phyloP scores from a whole-genome alignment of 768 basidiomycete species.

The Chalciporus pseudorubinellus region DNA sequence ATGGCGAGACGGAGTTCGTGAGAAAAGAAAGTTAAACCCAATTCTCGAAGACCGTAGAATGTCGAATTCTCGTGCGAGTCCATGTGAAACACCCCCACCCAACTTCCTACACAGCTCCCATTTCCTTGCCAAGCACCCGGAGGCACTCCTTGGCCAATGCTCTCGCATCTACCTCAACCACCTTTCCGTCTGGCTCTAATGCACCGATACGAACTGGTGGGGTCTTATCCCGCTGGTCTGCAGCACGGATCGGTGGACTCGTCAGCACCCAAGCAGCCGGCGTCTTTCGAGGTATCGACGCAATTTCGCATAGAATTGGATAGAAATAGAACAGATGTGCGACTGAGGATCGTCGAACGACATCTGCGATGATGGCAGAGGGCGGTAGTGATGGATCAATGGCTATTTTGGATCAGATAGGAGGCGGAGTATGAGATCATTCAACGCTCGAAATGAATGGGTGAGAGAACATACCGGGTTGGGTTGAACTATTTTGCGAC shows the following conservation, averaged over 20 bases:
- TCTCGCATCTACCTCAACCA: conserved; percentile 61
- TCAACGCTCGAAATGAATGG: not conserved
- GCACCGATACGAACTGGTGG: conserved; percentile 22
- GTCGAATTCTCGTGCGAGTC: not conserved
- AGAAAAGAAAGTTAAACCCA: not conserved
- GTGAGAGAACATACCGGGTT: conserved; percentile 50
- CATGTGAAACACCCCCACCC: not conserved
- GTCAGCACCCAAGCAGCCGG: conserved; percentile 63
- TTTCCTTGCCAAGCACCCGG: conserved; percentile 68
- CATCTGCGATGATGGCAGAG: conserved; percentile 60
- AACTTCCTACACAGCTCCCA: conserved; percentile 46
- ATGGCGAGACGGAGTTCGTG: not conserved
- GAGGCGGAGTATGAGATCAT: no score
- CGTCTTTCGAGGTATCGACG: conserved; percentile 63
- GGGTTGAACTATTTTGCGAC: conserved; percentile 48
- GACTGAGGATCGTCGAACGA: conserved; percentile 68
- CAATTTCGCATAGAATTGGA: conserved; percentile 72
- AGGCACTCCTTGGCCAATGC: conserved; percentile 65
- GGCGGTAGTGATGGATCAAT: conserved; percentile 48
- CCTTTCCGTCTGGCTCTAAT: conserved; percentile 18
- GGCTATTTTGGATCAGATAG: conserved; percentile 16
- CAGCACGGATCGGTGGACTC: conserved; percentile 3
- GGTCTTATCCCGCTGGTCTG: conserved; percentile 10
- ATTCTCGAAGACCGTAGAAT: not conserved
- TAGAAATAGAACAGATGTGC: conserved; percentile 93